Base-by-base conservation (phyloP, 1,284 basidiomycete genomes). In the Sanghuangporus sanghuang region DNA sequence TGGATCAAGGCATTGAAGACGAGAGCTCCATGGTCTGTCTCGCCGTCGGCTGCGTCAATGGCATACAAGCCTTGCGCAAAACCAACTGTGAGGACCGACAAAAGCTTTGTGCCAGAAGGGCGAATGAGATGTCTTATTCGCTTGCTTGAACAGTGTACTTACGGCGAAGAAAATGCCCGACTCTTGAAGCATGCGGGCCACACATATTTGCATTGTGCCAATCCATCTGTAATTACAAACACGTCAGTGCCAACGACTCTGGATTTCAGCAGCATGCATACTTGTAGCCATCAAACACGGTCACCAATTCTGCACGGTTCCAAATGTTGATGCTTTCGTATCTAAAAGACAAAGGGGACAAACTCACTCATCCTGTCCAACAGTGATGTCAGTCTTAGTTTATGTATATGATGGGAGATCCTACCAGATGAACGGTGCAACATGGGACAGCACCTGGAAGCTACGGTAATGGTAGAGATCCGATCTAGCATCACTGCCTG, bases 111-210 rank as follows among this genome's bases (percentile, higher is more conserved):
- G 44, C 6, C 7, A 50, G 61, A 66, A 36, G 32, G 59, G 56
- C 68, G 32, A 67, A 21, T 55, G 55, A 8, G 67, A 67, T 61
- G 58, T 61, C 38, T 59, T 38, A 16, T 36, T 36, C 49, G 23
- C 38, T 59, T 66, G 27, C 27, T 44, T 69, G 36, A 66, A 52
- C 21, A 68, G 35, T 38, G 18, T 66, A 71, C 83, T 58, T 67
- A 94, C 90, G 73, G 85, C 84, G 78, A 96, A 95, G 80, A 98
- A 98, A 63, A 96, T 94, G 3, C 91, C 87, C 8, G 92, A 95
- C 74, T 98, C 95, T 72, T 91, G 87, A 67, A 97, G 77, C 95
- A 97, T 97, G 12, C 92, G 83, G 12, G 88, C 85, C 18, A 94
- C 84, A 68, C 92, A 93, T 40, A 95, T 92, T 70, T 93, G 90